Base-by-base conservation (phyloP, 805 yeast species). In the Candida wancherniae region DNA sequence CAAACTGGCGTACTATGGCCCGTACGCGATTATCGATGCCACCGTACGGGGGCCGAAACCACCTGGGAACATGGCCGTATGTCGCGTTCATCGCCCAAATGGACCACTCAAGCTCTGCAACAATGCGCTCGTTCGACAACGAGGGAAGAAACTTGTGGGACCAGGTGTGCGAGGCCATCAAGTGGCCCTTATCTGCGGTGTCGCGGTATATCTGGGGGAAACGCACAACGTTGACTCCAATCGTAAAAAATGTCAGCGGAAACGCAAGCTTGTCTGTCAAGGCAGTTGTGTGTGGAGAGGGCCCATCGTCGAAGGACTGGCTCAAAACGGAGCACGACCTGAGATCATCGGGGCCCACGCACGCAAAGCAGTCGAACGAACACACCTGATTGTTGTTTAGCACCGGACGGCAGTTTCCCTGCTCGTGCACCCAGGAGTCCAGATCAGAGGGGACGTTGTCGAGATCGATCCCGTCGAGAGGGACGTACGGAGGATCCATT, bases 1-100 rank as follows among this genome's bases (percentile, higher is more conserved):
- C 95, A 55, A 90, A 82, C 57, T 80, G 84, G 31, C 88, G 65
- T 10, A 85, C 72, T 33, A 90, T 84, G 2, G 78, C 61, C 35
- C 97, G 64, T 1, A 90, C 82, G 32, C 97, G 64, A 53, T 87
- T 80, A 59, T 90, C 98, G 19, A 85, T 69, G 0, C 95, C 97
- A 1, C 97, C 98, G 52, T 85, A 90, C 1, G 98, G 98, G 0
- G 98, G 98, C 44, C 98, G 72, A 55, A 84, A 90, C 84, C 90
- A 90, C 49, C 80, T 81, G 5, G 98, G 98, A 7, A 84, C 53
- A 48, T 87, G 88, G 16, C 78, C 67, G 0, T 85, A 84, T 0
- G 97, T 87, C 1, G 96, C 96, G 61, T 90, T 88, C 87, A 88
- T 84, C 4, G 97, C 96, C 97, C 97, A 90, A 19, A 86, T 77